Base-by-base conservation (phyloP, 2,329 filamentous ascomycete genomes). In the Fusarium sp. region DNA sequence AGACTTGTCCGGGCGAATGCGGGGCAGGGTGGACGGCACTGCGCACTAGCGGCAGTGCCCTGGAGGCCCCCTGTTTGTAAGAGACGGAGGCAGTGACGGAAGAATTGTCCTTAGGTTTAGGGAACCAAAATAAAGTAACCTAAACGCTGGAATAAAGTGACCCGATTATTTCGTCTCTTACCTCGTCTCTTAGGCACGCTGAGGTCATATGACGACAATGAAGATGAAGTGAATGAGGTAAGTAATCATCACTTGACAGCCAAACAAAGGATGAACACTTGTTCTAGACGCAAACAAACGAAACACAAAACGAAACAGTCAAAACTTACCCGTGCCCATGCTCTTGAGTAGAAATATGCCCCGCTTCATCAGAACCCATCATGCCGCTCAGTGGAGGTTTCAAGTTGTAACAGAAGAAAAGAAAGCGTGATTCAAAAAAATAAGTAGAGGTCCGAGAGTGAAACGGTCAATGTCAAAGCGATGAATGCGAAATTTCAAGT, bases 311-410 rank as follows among this genome's bases (percentile, higher is more conserved):
- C 51, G 49, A 71, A 70, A 69, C 55, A 65, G 48, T 40, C 27
- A 60, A 65, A 57, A 44, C 49, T 22, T 41, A 52, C 49, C 44
- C 49, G 34, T 52, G 40, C 65, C 64, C 71, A 51, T 49, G 73
- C 62, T 71, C 60, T 57, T 62, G 58, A 60, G 71, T 61, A 27
- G 66, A 65, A 46, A 61, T 57, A 59, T 57, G 66, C 51, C 71
- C 69, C 69, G 61, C 57, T 64, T 64, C 69, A 55, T 72, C 71
- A 40, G 63, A 72, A n/a, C 61, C 57, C 71, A 73, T 74, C 71
- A 49, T 74, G 70, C 71, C 69, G 72, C 65, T 63, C 62, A 46
- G 27, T 29, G 27, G 27, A 29, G 27, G 27, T 29, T 29, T 29
- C 27, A 29, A 29, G 27, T 29, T 29, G 27, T 29, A 29, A 29